Evolutionary conservation across 1,139 yeast species (phyloP).

Genomic region (Saccharomyces hybrid): DNA sequence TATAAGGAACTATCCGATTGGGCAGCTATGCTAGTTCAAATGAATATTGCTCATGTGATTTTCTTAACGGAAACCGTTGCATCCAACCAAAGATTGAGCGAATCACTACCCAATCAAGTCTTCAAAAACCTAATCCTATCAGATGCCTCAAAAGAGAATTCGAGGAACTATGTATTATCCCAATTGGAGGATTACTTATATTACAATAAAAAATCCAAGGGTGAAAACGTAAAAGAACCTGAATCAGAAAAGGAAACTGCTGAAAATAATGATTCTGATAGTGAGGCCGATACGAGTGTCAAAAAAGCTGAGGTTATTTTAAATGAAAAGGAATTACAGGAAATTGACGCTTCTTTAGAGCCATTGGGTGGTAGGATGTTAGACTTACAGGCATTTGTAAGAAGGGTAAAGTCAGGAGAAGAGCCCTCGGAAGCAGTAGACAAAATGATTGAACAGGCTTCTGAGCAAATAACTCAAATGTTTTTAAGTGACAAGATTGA

Average conservation of each 20-base stretch:
- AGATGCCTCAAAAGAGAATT: slow-evolving; percentile 71
- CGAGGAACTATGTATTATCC: slow-evolving; percentile 60
- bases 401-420: slow-evolving; percentile 86
- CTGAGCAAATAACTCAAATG: slow-evolving; percentile 81
- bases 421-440: slow-evolving; percentile 63
- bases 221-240: slow-evolving; percentile 12
- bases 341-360: slow-evolving; percentile 49
- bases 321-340: slow-evolving; percentile 18
- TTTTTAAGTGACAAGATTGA: slow-evolving; percentile 47
- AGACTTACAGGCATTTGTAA: slow-evolving; percentile 81
- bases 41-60: slow-evolving; percentile 83
- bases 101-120: slow-evolving; percentile 77
- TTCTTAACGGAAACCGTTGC: slow-evolving; percentile 82
- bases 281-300: neutral
- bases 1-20: slow-evolving; percentile 77
- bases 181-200: slow-evolving; percentile 39
- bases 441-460: slow-evolving; percentile 76
- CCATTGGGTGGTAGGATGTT: slow-evolving; percentile 94
- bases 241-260: slow-evolving; percentile 14
- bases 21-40: slow-evolving; percentile 70
- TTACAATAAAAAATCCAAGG: slow-evolving; percentile 15
- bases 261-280: slow-evolving; percentile 9
- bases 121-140: slow-evolving; percentile 66
- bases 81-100: slow-evolving; percentile 56
- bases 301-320: slow-evolving; percentile 4